Evolutionary conservation across 257 asterid genomes (phyloP), one percentile per base, ranked within the genome.

Genomic region (Solanum gracilifrons): DNA sequence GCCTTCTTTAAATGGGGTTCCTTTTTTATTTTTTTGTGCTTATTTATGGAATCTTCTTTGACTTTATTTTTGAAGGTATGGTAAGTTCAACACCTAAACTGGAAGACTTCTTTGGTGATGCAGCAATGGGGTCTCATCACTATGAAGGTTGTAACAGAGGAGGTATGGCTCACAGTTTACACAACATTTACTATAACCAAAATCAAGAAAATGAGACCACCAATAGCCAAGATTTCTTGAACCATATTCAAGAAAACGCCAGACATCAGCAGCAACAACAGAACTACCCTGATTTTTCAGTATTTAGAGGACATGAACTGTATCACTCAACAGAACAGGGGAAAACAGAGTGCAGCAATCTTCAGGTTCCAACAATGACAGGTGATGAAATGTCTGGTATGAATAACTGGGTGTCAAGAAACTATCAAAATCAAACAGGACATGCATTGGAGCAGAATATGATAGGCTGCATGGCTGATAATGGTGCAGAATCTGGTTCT

Each of bases 71-170:
- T 85, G 88, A 82, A 95, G 94, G 94, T 64, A 66, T 93, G 93
- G 93, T 88, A 77, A 87, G 62, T 60, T 87, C 95, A 62, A 92
- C 98, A 0, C 98, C 98, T 7, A 95, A 97, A 85, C 95, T 95
- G 21, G 99, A 94, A 87, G 98, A 95, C 88, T 94, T 95, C 96
- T 95, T 95, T 73, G 96, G 98, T 33, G 98, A 94, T 33, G 91
- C 93, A 73, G 60, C 98, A 43, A 91, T 92, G 95, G 97, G 94
- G 91, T 39, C 92, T 95, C 95, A 93, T 84, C 92, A 92, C 74
- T 95, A 92, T 89, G 96, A 89, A 87, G 89, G 90, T 64, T 85
- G 89, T 80, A 90, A 92, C 90, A 90, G 93, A 68, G 95, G 94
- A 23, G 91, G 91, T 32, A 90, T 93, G 94, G 95, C 96, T 58